Evolutionary conservation across 2,329 filamentous ascomycete species (phyloP), one percentile per base, ranked within the genome.

Genomic region (Dothiorella sarmentorum): DNA sequence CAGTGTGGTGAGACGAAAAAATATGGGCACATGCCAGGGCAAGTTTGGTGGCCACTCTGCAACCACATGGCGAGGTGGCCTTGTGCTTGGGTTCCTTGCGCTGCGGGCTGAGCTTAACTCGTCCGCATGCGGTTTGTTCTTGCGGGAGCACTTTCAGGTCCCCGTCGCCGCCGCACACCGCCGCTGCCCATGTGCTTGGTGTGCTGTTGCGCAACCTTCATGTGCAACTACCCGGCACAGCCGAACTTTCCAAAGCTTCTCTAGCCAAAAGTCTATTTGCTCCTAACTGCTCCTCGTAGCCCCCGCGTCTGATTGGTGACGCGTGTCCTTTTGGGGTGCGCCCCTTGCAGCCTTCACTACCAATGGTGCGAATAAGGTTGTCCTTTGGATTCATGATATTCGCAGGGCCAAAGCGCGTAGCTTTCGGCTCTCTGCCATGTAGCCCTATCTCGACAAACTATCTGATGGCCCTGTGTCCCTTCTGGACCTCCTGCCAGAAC

Each of bases 1-100:
- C 47, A 52, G 47, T n/a, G 31, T 52, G 47, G 47, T 52, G 31
- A 33, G 47, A 52, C 47, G 47, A 37, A 37, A 31, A 37, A 20
- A 52, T 49, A 29, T 29, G 45, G 10, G 15, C 29, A 13, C 18
- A 33, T 49, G 17, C 45, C 45, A 29, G 45, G 44, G 45, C 44
- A 13, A 17, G 44, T 27, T 13, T n/a, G 44, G 44, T n/a, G n/a
- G 13, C 35, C 15, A 22, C 15, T 26, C 47, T 52, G 31, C 47
- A 31, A 52, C 47, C 47, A 52, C 47, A 52, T 52, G 47, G 47
- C 47, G 47, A 52, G 47, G 31, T 31, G 31, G 47, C n/a, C n/a
- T 52, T 52, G 47, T 52, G 47, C 47, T 52, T 52, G 47, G 47
- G 47, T 52, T 52, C 47, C 47, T 52, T 52, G 47, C 31, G 47